phyloP scores from a whole-genome alignment of 2,329 filamentous ascomycete species.

The Claviceps spartinae region DNA sequence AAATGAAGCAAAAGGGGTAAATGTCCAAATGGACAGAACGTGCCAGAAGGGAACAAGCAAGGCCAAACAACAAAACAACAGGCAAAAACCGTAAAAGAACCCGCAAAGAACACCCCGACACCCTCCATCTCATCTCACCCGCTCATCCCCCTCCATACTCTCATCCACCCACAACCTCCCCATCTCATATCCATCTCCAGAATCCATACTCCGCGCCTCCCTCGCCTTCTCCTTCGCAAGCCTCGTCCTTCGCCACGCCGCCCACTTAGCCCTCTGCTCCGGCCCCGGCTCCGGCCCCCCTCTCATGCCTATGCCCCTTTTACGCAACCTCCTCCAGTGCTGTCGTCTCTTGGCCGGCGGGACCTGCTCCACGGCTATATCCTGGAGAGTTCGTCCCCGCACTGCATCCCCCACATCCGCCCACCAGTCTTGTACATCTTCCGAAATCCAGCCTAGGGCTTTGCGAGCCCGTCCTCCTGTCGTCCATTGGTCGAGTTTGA shows the following conservation, averaged over 20 bases:
- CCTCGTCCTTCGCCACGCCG: constrained; percentile 29
- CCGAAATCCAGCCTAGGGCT: constrained; percentile 21
- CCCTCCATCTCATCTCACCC: constrained; percentile 1
- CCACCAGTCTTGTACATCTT: constrained; percentile 32
- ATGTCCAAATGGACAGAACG: no score
- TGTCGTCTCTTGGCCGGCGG: constrained; percentile 33
- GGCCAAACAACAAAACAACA: background rate
- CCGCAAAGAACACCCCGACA: background rate
- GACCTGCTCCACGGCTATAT: constrained; percentile 29
- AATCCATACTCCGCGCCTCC: constrained; percentile 24
- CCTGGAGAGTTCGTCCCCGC: constrained; percentile 30
- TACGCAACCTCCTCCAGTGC: constrained; percentile 36
- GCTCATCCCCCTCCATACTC: constrained; percentile 17
- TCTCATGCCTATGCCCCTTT: constrained; percentile 21
- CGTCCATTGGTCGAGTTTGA: constrained; percentile 49
- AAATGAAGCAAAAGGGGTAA: no score
- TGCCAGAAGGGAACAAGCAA: no score
- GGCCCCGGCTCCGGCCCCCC: constrained; percentile 10
- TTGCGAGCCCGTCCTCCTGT: constrained; percentile 36
- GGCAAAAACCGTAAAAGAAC: background rate
- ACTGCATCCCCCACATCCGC: constrained; percentile 35
- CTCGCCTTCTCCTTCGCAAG: constrained; percentile 26
- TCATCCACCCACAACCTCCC: constrained; percentile 17
- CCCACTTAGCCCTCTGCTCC: constrained; percentile 29
- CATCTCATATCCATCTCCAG: constrained; percentile 21